Conservation (phyloP, 306 rosid genomes). For the Acacia crassicarpa region DNA sequence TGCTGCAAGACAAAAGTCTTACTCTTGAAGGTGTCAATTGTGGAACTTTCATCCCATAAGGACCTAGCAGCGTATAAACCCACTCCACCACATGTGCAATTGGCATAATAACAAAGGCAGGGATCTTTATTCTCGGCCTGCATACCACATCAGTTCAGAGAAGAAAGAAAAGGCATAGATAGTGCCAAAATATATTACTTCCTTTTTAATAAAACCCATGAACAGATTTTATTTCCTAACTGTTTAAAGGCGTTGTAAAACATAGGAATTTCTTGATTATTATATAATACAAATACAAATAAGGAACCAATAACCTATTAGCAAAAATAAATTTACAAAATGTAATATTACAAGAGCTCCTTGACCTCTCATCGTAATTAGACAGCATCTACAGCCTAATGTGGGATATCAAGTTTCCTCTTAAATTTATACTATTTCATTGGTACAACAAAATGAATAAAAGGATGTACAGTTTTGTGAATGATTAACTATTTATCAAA, state of each 20-base stretch:
- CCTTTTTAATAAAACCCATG: neutral
- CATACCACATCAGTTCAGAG: constrained; percentile 47
- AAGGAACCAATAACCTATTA: constrained; percentile 10
- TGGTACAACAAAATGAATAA: constrained; percentile 6
- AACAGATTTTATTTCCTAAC: constrained; percentile 2
- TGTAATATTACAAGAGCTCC: neutral
- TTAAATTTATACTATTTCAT: constrained; percentile 6
- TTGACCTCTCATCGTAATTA: neutral
- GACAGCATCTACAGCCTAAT: constrained; percentile 24
- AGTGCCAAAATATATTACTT: constrained; percentile 1
- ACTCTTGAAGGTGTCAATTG: constrained; percentile 96
- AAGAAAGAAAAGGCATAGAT: too few species aligned
- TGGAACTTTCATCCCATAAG: constrained; percentile 96
- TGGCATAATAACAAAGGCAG: constrained; percentile 77
- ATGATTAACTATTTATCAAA: constrained; percentile 2
- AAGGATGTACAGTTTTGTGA: constrained; percentile 1
- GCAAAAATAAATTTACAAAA: neutral
- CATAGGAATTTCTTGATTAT: neutral
- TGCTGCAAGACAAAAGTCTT: constrained; percentile 81
- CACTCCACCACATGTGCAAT: constrained; percentile 85
- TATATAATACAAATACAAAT: neutral
- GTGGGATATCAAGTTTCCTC: constrained; percentile 1
- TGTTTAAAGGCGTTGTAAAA: neutral
- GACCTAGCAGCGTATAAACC: constrained; percentile 77
- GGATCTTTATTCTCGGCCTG: constrained; percentile 93